These are phyloP conservation scores for Pleodorina starrii DNA, from an alignment of 139 green algal genomes.

Conservation along the genomic window DNA sequence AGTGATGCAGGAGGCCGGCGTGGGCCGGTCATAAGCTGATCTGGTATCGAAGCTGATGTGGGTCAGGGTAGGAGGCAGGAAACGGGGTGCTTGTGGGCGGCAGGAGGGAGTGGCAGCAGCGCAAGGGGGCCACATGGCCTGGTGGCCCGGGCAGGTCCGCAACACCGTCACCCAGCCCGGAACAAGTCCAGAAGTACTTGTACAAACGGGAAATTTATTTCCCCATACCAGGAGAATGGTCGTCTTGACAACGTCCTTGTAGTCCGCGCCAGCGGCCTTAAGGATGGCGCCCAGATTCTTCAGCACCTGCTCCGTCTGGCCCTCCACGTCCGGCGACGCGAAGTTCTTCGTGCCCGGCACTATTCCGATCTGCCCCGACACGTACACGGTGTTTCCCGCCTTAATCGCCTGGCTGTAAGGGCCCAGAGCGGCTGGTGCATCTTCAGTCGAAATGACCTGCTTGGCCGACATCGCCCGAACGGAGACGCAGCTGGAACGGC, in stretches of 20 bases:
- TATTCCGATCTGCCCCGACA: constrained; percentile 91
- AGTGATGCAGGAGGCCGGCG: no score
- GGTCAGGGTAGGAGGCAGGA: no score
- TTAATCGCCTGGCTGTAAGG: constrained; percentile 93
- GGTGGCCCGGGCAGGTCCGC: no score
- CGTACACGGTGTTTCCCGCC: constrained; percentile 88
- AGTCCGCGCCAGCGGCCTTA: constrained; percentile 84
- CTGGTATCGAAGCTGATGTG: no score
- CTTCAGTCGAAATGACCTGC: constrained; percentile 72
- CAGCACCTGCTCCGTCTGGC: constrained; percentile 84
- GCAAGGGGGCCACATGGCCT: no score
- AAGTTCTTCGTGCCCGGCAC: constrained; percentile 93
- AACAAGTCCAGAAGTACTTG: no score
- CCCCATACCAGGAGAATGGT: constrained; percentile 89
- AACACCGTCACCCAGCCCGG: no score
- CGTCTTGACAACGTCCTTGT: constrained; percentile 95
- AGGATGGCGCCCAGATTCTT: constrained; percentile 96
- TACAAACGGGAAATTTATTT: no score
- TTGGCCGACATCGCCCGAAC: constrained; percentile 60
- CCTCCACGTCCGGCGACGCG: constrained; percentile 78
- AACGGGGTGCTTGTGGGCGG: no score
- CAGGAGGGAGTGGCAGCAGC: no score
- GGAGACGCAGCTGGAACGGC: not conserved
- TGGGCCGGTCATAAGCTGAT: no score
- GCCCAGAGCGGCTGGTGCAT: constrained; percentile 93